Base-by-base conservation (phyloP, 257 asterid species). In the Scutellaria barbata region DNA sequence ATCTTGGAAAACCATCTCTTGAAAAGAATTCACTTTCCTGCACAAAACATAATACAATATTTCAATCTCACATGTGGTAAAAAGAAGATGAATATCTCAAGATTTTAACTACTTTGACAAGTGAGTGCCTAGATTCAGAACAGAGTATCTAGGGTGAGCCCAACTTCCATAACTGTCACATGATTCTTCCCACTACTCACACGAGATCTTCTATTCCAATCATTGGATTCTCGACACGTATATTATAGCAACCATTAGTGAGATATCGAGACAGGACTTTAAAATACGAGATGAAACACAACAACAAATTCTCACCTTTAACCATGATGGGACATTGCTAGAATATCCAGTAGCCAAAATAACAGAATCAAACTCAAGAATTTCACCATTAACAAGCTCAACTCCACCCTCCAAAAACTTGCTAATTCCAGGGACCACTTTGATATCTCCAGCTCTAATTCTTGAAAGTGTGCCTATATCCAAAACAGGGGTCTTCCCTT, bases 241-340 rank as follows among this genome's bases (percentile, higher is more conserved):
- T 30, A 30, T 30, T 30, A 2, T 30, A 30, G 35, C 35, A 30
- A 30, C 35, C 35, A 22, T 22, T 30, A 30, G 4, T 3, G 35
- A 1, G 35, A 30, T 30, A 30, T 30, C 35, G 5, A 30, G 35
- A 2, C 5, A 30, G 35, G 35, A 3, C 35, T 2, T 30, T 30
- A 2, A 3, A 46, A 46, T 46, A 46, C 12, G 12, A 45, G 50
- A 45, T 9, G n/a, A 50, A 61, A 71, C 52, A 55, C 17, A 35
- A 40, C 13, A 41, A n/a, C 1, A 37, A 30, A 8, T 30, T 68
- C 81, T 80, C 37, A 94, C 97, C 96, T 91, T 85, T 43, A 94
- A 74, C 99, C 99, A 94, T 25, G 92, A 83, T 5, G 96, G 96
- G 17, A 94, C 96, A 84, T 94, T 94, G 96, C 96, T 94, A 58